Evolutionary conservation across 2,329 filamentous ascomycete species (phyloP), one percentile per base, ranked within the genome.

Genomic region (Hymenoscyphus infarciens): DNA sequence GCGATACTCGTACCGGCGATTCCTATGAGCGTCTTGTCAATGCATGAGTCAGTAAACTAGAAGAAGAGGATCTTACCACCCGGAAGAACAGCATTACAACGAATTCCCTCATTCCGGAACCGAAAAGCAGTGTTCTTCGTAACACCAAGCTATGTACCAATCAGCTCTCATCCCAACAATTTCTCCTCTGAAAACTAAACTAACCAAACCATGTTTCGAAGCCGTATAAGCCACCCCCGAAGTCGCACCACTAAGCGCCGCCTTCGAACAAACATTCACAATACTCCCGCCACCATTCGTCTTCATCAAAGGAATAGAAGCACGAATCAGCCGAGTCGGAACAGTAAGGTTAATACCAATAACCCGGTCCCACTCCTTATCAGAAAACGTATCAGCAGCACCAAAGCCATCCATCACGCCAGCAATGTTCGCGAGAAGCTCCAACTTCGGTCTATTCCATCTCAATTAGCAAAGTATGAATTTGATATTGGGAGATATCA

Each of bases 61-160:
- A n/a, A 29, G 25, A 6, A 5, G 15, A 15, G 16, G 5, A 39
- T 25, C 59, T 39, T 61, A 74, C 74, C 72, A 54, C 76, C 77
- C 1, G 79, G 79, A 4, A 79, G 73, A 4, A 81, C 72, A 22
- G 76, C 78, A 65, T 81, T 81, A 66, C 78, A 80, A 7, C 79
- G 72, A 57, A 82, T 79, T 7, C 75, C 75, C 33, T 80, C 76
- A 42, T 77, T 74, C 25, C 74, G 74, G 64, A 80, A 80, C 5
- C 77, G 71, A 75, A 77, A 81, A 16, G 79, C 79, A 0, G 79
- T 77, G 61, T 80, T 80, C 65, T 79, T 80, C 1, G 79, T 81
- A 10, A 78, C 77, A 7, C 79, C 79, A 11, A 79, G 71, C 74
- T 76, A 56, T 5, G 60, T 53, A 25, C 10, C n/a, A 2, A 8